Evolutionary conservation across 2,329 filamentous ascomycete genomes (phyloP).

Genomic region (Pochonia chlamydosporia): DNA sequence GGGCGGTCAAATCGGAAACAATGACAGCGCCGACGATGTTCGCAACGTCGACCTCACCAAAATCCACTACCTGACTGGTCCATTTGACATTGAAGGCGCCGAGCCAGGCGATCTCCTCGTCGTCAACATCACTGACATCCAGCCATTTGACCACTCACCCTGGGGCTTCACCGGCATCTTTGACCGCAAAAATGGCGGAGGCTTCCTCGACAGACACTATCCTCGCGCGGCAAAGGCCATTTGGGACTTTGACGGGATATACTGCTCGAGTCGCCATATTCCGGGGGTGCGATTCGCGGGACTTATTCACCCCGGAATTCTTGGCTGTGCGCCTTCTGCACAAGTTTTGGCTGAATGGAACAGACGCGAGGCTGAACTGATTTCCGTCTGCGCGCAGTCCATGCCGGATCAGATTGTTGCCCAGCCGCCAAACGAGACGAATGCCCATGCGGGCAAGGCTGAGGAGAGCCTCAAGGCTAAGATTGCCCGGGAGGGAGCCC

Average conservation of each 20-base stretch:
- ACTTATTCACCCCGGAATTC: slow-evolving; percentile 84
- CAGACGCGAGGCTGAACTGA: slow-evolving; percentile 72
- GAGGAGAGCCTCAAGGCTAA: slow-evolving; percentile 53
- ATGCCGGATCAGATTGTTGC: slow-evolving; percentile 66
- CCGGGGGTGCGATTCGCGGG: slow-evolving; percentile 83
- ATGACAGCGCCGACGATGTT: slow-evolving; percentile 85
- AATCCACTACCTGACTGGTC: slow-evolving; percentile 83
- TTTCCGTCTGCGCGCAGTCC: slow-evolving; percentile 48
- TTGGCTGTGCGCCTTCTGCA: slow-evolving; percentile 79
- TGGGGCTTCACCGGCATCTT: slow-evolving; percentile 92
- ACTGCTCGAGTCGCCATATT: slow-evolving; percentile 81
- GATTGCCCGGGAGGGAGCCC: slow-evolving; percentile 70
- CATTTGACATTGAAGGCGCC: slow-evolving; percentile 79
- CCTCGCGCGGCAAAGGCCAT: slow-evolving; percentile 66
- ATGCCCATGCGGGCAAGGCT: slow-evolving; percentile 66
- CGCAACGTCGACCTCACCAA: slow-evolving; percentile 77
- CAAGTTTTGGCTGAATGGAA: slow-evolving; percentile 81
- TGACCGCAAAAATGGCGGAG: slow-evolving; percentile 73
- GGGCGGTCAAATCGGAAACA: slow-evolving; percentile 79
- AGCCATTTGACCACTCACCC: slow-evolving; percentile 76
- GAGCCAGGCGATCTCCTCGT: slow-evolving; percentile 80
- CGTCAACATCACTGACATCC: slow-evolving; percentile 89
- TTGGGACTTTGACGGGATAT: slow-evolving; percentile 53
- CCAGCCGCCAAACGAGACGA: slow-evolving; percentile 65
- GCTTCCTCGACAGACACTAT: slow-evolving; percentile 83